phyloP scores from a whole-genome alignment of 2,329 filamentous ascomycete species.

The Fusarium cicatricum region DNA sequence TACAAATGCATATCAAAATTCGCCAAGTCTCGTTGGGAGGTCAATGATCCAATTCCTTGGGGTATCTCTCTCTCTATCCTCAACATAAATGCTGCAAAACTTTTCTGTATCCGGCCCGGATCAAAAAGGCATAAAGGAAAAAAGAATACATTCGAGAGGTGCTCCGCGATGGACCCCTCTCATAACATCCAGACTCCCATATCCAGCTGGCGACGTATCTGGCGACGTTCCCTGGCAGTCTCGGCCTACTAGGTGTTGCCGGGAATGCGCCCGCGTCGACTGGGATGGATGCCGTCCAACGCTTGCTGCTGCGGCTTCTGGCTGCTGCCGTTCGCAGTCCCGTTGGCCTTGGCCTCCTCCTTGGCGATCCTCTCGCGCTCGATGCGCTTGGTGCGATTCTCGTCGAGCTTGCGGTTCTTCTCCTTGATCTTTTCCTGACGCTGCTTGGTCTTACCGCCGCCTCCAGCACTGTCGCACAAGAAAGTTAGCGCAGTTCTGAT shows the following conservation, averaged over 20 bases:
- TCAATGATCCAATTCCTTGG: constrained; percentile 40
- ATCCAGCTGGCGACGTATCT: not conserved
- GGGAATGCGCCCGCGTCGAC: constrained; percentile 52
- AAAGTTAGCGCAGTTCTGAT: constrained; percentile 16
- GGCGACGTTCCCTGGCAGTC: no score
- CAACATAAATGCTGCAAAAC: constrained; percentile 21
- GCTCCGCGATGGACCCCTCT: no score
- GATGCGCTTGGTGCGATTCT: constrained; percentile 62
- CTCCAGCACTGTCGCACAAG: constrained; percentile 72
- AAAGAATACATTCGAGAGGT: constrained; percentile 3
- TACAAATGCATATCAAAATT: not conserved
- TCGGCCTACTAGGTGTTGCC: constrained; percentile 24
- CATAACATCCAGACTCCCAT: no score
- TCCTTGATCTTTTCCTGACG: constrained; percentile 79
- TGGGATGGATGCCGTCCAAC: constrained; percentile 58
- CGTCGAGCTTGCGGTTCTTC: constrained; percentile 88
- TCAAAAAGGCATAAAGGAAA: constrained; percentile 21
- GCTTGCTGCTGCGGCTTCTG: constrained; percentile 42
- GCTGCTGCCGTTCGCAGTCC: constrained; percentile 9
- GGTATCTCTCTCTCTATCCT: constrained; percentile 42
- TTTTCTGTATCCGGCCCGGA: constrained; percentile 32
- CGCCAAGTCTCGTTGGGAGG: constrained; percentile 17
- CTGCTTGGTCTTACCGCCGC: constrained; percentile 78
- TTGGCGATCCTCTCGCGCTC: constrained; percentile 55
- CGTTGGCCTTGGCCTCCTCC: constrained; percentile 39